These are phyloP conservation scores for Polygonum aviculare DNA, from an alignment of 148 eudicot species.

Conservation along the genomic window DNA sequence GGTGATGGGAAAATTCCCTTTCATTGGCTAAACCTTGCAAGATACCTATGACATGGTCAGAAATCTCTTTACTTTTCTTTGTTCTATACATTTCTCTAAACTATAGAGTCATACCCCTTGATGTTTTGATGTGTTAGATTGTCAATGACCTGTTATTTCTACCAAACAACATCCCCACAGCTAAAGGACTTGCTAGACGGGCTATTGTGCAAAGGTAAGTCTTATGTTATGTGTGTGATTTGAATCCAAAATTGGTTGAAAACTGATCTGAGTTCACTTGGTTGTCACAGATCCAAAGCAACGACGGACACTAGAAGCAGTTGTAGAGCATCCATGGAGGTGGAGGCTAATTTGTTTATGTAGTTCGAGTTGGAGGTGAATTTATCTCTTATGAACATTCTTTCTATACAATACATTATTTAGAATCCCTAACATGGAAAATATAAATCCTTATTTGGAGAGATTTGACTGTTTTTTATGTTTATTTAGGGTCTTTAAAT, in stretches of 20 bases:
- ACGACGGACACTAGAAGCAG: slow-evolving; percentile 64
- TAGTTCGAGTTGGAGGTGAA: no score
- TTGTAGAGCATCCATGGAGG: slow-evolving; percentile 74
- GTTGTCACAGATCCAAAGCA: slow-evolving; percentile 53
- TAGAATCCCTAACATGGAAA: no score
- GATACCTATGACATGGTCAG: slow-evolving; percentile 92
- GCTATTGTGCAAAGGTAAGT: slow-evolving; percentile 87
- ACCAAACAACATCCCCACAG: slow-evolving; percentile 47
- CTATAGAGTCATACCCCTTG: not conserved
- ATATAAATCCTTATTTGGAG: no score
- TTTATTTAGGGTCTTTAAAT: no score
- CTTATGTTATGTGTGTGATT: not conserved
- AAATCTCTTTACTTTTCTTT: not conserved
- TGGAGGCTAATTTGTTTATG: no score
- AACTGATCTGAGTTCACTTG: slow-evolving; percentile 3
- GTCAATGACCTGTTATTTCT: slow-evolving; percentile 53
- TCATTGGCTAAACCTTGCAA: slow-evolving; percentile 85
- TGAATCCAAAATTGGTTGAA: not conserved
- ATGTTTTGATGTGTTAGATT: slow-evolving; percentile 38
- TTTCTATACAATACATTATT: no score
- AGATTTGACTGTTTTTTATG: no score
- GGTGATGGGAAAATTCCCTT: slow-evolving; percentile 81
- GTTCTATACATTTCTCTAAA: not conserved
- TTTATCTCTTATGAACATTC: no score
- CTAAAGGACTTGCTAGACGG: slow-evolving; percentile 73